A percentile compares a stretch with the other conserved stretches of the same genome.
Evolutionary conservation across 108 stramenopile species (phyloP).

Genomic region (Skeletonema costatum): DNA sequence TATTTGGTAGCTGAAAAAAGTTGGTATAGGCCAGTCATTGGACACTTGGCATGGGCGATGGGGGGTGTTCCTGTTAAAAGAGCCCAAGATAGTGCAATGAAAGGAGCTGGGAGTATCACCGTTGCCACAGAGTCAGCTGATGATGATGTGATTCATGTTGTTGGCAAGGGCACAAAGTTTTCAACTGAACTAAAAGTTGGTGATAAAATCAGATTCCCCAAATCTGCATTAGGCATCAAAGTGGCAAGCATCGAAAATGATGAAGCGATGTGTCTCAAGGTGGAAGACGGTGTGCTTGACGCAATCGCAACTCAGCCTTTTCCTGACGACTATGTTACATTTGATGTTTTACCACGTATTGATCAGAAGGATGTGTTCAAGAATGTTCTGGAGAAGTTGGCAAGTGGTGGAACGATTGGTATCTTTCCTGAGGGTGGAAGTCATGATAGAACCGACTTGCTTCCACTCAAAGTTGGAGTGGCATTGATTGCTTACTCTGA

Average conservation of each 20-base stretch:
- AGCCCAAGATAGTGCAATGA: conserved; percentile 84
- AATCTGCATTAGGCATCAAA: conserved; percentile 62
- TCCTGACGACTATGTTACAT: conserved; percentile 43
- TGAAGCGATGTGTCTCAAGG: conserved; percentile 44
- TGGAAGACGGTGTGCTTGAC: conserved; percentile 36
- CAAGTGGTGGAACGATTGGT: conserved; percentile 77
- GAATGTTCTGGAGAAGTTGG: conserved; percentile 80
- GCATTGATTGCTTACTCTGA: conserved; percentile 95
- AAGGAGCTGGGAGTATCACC: conserved; percentile 59
- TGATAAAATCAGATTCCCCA: conserved; percentile 78
- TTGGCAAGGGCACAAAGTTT: conserved; percentile 66
- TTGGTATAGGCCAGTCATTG: conserved; percentile 87
- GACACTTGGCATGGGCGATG: conserved; percentile 92
- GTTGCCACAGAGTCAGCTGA: conserved; percentile 15
- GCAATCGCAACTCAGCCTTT: conserved; percentile 37
- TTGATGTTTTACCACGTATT: conserved; percentile 85
- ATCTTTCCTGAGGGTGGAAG: conserved; percentile 99
- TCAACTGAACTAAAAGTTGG: conserved; percentile 55
- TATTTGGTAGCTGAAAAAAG: conserved; percentile 95
- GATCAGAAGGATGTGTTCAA: conserved; percentile 88
- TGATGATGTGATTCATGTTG: conserved; percentile 41
- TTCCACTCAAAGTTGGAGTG: conserved; percentile 98
- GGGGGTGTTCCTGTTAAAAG: conserved; percentile 94
- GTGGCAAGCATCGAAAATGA: conserved; percentile 70
- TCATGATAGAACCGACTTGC: conserved; percentile 96